Conservation (phyloP, 805 yeast species). For the Jamesozyma rosinii region DNA sequence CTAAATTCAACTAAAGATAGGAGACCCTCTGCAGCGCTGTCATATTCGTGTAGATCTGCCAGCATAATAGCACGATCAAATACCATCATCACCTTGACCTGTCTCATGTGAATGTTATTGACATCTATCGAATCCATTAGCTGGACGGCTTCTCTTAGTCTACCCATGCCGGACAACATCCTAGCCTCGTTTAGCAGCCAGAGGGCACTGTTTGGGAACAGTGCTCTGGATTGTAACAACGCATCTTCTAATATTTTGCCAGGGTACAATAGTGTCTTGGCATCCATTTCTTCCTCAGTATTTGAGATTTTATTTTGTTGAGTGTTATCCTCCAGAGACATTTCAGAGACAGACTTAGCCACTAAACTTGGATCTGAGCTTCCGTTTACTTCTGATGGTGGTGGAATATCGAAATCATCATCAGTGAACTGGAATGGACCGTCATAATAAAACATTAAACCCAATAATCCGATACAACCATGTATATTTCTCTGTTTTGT, state of each 20-base stretch:
- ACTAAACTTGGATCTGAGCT: neutral
- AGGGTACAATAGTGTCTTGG: slow-evolving; percentile 44
- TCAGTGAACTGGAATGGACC: slow-evolving; percentile 94
- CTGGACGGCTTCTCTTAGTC: slow-evolving; percentile 54
- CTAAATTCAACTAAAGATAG: slow-evolving; percentile 58
- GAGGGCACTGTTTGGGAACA: slow-evolving; percentile 78
- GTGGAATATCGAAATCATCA: slow-evolving; percentile 57
- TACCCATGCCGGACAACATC: slow-evolving; percentile 68
- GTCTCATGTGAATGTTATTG: slow-evolving; percentile 69
- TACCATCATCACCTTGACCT: slow-evolving; percentile 75
- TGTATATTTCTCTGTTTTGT: slow-evolving; percentile 78
- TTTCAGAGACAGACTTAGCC: neutral
- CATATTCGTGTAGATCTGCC: slow-evolving; percentile 66
- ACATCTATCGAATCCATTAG: slow-evolving; percentile 57
- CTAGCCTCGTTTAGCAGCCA: slow-evolving; percentile 89
- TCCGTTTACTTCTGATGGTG: slow-evolving; percentile 21
- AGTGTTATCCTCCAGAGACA: slow-evolving; percentile 19
- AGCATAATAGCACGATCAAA: slow-evolving; percentile 77
- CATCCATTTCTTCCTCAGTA: slow-evolving; percentile 32
- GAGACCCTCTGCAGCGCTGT: slow-evolving; percentile 69
- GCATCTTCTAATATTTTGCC: slow-evolving; percentile 46
- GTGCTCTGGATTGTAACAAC: slow-evolving; percentile 53
- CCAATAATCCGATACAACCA: slow-evolving; percentile 81
- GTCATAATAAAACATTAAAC: slow-evolving; percentile 78
- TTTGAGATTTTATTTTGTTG: slow-evolving; percentile 30